Evolutionary conservation across 176 grass and related monocot species (phyloP), one percentile per base, ranked within the genome.

Genomic region (Juncus inflexus): DNA sequence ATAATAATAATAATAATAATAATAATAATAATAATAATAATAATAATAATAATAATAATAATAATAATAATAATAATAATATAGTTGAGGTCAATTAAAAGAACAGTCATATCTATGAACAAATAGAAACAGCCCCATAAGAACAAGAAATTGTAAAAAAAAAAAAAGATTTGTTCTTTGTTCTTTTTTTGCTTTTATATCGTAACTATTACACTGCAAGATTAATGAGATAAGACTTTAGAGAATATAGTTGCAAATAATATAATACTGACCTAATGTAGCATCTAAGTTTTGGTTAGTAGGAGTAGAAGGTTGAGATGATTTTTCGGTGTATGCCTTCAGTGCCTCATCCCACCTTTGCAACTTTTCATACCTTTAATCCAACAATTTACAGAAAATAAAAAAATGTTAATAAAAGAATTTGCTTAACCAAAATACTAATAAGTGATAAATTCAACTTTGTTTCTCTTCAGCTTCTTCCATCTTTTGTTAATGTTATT

Each of bases 291-390:
- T 96, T 77, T 91, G 84, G 58, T 81, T 66, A 47, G 4, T 47
- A 67, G 92, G 87, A 56, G 69, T 82, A 74, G 85, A 86, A 64
- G 62, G 66, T 78, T 89, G 92, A 64, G 82, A 91, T 77, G 92
- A 90, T 74, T 91, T 97, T 45, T 78, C 42, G 28, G 83, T 91
- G 78, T 97, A 97, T 52, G 92, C 92, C 67, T 74, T 89, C 8
- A 97, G 79, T 61, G 92, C 92, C 75, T 97, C 92, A 84, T 83
- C 92, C 92, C 92, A 97, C 52, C 92, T 83, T 55, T 91, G 92
- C 74, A 97, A 81, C 74, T 97, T 97, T 67, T 97, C 92, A 28
- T 97, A 97, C 92, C 92, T 97, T 35, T 47, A 47, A 47, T 77
- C 65, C 40, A 51, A 6, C 4, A 5, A 47, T 47, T 9, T 5